These are phyloP conservation scores for Colletotrichum graminicola DNA, from an alignment of 2,329 filamentous ascomycete species.

Conservation along the genomic window DNA sequence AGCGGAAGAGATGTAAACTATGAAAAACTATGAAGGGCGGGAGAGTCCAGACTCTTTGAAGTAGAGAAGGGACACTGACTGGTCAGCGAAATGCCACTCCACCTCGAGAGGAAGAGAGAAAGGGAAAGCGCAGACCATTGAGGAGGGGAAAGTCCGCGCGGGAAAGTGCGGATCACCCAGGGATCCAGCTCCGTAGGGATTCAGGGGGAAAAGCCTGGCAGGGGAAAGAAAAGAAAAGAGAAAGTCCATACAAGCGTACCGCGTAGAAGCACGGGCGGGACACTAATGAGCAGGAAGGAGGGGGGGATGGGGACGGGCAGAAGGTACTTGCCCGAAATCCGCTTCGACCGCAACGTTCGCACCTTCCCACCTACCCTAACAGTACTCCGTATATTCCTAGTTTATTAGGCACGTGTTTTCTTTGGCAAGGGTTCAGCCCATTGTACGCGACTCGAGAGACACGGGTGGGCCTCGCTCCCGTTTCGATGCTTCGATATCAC, in stretches of 20 bases:
- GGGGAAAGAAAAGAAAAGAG: background rate
- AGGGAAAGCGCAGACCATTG: background rate
- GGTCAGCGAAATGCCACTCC: too few species aligned
- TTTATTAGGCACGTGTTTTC: background rate
- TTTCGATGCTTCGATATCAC: conserved; percentile 5
- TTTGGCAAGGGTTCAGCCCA: conserved; percentile 3
- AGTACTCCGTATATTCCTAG: too few species aligned
- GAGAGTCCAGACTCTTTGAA: background rate
- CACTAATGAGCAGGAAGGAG: conserved; percentile 2
- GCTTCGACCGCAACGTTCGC: conserved; percentile 24
- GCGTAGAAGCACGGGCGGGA: background rate
- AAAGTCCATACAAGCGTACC: background rate
- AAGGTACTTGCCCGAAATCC: background rate
- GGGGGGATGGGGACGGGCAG: too few species aligned
- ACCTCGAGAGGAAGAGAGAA: too few species aligned
- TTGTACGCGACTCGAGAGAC: background rate
- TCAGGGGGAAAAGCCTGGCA: conserved; percentile 26
- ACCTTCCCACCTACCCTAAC: background rate
- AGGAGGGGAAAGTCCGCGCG: background rate
- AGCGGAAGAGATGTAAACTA: background rate
- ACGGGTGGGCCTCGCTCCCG: background rate
- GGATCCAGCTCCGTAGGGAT: conserved; percentile 27
- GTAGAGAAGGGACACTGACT: too few species aligned
- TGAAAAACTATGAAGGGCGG: background rate
- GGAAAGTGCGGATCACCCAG: conserved; percentile 25